Percentiles rank a stretch among this genome's conserved stretches.
These are phyloP conservation scores for Eragrostis nindensis DNA, from an alignment of 176 grass and related monocot genomes.

Conservation along the genomic window DNA sequence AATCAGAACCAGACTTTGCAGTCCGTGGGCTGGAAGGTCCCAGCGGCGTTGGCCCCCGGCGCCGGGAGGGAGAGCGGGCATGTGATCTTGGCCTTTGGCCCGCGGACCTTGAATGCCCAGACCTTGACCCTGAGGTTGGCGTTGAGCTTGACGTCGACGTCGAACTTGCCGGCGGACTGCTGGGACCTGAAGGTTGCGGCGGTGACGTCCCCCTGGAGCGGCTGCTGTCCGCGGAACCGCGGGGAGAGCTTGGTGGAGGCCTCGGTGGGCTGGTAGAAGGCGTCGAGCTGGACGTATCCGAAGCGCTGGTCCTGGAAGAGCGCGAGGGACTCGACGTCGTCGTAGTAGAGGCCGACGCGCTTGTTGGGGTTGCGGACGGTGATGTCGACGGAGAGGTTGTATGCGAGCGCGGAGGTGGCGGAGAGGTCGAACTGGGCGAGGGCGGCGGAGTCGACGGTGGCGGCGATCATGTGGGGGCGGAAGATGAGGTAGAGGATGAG, in stretches of 20 bases:
- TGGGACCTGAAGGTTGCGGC: neutral
- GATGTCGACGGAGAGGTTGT: slow-evolving; percentile 47
- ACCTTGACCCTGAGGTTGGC: slow-evolving; percentile 55
- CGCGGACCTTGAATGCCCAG: slow-evolving; percentile 41
- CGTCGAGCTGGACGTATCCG: slow-evolving; percentile 41
- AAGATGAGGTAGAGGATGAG: slow-evolving; percentile 77
- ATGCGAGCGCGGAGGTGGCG: neutral
- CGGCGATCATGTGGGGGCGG: slow-evolving; percentile 60
- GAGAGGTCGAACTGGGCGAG: slow-evolving; percentile 37
- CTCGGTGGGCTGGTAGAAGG: slow-evolving; percentile 59
- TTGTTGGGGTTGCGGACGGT: slow-evolving; percentile 80
- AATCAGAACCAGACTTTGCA: slow-evolving; percentile 62
- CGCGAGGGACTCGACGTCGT: slow-evolving; percentile 57
- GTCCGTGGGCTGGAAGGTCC: slow-evolving; percentile 20
- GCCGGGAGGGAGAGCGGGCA: slow-evolving; percentile 49
- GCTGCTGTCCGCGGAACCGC: slow-evolving; percentile 35
- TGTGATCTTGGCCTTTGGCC: slow-evolving; percentile 15
- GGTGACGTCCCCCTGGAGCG: slow-evolving; percentile 21
- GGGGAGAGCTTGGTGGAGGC: neutral
- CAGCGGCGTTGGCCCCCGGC: neutral
- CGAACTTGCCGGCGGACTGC: slow-evolving; percentile 1
- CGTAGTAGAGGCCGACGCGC: slow-evolving; percentile 68
- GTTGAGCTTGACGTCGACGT: slow-evolving; percentile 46
- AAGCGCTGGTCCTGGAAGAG: slow-evolving; percentile 53
- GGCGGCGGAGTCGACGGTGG: slow-evolving; percentile 58